Evolutionary conservation across 768 basidiomycete genomes (phyloP).

Genomic region (Roridomyces roridus): DNA sequence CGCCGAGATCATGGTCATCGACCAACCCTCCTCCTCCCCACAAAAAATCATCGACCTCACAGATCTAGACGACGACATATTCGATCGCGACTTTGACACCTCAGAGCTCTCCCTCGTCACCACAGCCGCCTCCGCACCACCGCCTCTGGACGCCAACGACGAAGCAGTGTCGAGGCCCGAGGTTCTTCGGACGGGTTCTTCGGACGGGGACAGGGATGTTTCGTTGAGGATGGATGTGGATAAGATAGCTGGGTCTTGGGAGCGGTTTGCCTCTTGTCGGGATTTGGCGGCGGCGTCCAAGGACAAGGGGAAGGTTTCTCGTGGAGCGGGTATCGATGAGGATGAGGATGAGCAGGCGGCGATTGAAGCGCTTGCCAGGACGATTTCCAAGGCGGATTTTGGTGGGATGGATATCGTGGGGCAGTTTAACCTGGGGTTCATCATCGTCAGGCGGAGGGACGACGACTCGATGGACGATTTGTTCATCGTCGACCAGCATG

Average conservation of each 20-base stretch:
- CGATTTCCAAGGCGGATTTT: slow-evolving; percentile 90
- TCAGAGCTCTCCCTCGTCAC: slow-evolving; percentile 20
- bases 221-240: slow-evolving; percentile 35
- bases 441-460: slow-evolving; percentile 74
- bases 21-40: slow-evolving; percentile 21
- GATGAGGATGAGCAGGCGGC: slow-evolving; percentile 56
- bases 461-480: slow-evolving; percentile 72
- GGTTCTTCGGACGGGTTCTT: slow-evolving; percentile 39
- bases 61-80: slow-evolving; percentile 28
- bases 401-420: slow-evolving; percentile 83
- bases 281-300: neutral
- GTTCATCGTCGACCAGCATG: slow-evolving; percentile 97
- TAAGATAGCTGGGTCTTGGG: slow-evolving; percentile 27
- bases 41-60: slow-evolving; percentile 26
- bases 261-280: neutral
- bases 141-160: slow-evolving; percentile 2
- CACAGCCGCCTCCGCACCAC: slow-evolving; percentile 17
- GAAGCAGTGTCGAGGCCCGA: slow-evolving; percentile 42
- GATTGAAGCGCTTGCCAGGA: slow-evolving; percentile 76
- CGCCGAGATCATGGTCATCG: slow-evolving; percentile 24
- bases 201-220: slow-evolving; percentile 31
- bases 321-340: slow-evolving; percentile 43
- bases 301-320: slow-evolving; percentile 25
- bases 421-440: slow-evolving; percentile 97
- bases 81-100: slow-evolving; percentile 28